Conservation (phyloP, 306 rosid species). For the Adenanthera pavonina region DNA sequence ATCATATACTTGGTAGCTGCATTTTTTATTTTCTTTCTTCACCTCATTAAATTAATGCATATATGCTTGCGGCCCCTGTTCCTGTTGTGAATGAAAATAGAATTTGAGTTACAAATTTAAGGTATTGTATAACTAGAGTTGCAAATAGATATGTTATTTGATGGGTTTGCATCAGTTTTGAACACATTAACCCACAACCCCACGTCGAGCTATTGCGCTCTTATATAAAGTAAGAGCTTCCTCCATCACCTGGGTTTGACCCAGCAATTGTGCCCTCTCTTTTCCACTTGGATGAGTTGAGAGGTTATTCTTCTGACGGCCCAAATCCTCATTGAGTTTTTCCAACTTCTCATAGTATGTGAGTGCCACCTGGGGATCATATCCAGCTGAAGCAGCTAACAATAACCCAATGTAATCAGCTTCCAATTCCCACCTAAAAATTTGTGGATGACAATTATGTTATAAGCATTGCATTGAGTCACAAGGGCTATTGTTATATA, state of each 20-base stretch:
- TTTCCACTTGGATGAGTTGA: constrained; percentile 73
- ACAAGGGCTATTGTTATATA: background rate
- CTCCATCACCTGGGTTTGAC: constrained; percentile 75
- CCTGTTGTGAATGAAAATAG: too few relatives aligned
- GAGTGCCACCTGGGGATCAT: constrained; percentile 78
- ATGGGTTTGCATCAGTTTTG: too few relatives aligned
- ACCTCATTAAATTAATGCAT: too few relatives aligned
- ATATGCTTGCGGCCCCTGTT: too few relatives aligned
- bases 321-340: constrained; percentile 49
- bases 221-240: constrained; percentile 64
- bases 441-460: background rate
- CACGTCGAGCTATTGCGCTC: constrained; percentile 52
- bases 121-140: too few relatives aligned
- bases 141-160: too few relatives aligned
- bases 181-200: constrained; percentile 50
- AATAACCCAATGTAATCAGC: constrained; percentile 86
- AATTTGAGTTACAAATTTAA: too few relatives aligned
- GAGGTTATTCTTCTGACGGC: constrained; percentile 50
- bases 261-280: constrained; percentile 67
- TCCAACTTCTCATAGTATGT: constrained; percentile 66
- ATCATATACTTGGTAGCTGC: too few relatives aligned
- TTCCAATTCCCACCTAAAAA: constrained; percentile 81
- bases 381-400: constrained; percentile 79
- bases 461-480: background rate
- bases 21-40: too few relatives aligned